Evolutionary conservation across 257 asterid genomes (phyloP), one percentile per base, ranked within the genome.

Genomic region (Thymus mandschuricus): DNA sequence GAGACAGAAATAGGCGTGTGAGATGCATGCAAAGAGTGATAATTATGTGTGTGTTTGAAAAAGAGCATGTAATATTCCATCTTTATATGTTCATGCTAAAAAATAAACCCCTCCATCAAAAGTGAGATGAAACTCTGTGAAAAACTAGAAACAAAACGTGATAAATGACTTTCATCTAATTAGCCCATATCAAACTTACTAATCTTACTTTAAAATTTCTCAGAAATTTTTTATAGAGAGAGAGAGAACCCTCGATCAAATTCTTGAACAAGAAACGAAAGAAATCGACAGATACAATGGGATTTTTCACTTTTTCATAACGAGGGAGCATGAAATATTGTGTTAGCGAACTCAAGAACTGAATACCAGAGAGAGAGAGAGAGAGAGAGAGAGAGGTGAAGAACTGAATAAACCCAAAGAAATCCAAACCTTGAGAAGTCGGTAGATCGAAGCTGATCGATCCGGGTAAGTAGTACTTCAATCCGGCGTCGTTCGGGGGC

Each of bases 11-110:
- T 11, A 64, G 65, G 61, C 78, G 69, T 65, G 75, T 64, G 78
- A 76, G 65, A 75, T 72, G 70, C 82, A 81, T 71, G 82, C 75
- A 70, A 72, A 62, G 10, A 52, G 31, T 43, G 49, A 71, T 66
- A 34, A 66, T 71, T 71, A 71, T 66, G 63, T 68, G 66, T 63
- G 21, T 21, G 21, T 38, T 51, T 30, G 13, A 69, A 73, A 70
- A 55, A 56, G 66, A 64, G 66, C 56, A 6, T 61, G 57, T 21
- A 68, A 65, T 68, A 41, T 55, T 74, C 54, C 45, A 35, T 66
- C 59, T 63, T 38, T 38, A 38, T 60, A 77, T 21, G 21, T 64
- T 67, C 71, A 43, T 46, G 44, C 73, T 54, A 68, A 30, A 40
- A 64, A 40, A 52, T 66, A 51, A 63, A 8, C 28, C 35, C 73